A percentile compares a stretch with the other conserved stretches of the same genome.
phyloP scores from a whole-genome alignment of 2,329 filamentous ascomycete genomes.

The Cadophora sp. region DNA sequence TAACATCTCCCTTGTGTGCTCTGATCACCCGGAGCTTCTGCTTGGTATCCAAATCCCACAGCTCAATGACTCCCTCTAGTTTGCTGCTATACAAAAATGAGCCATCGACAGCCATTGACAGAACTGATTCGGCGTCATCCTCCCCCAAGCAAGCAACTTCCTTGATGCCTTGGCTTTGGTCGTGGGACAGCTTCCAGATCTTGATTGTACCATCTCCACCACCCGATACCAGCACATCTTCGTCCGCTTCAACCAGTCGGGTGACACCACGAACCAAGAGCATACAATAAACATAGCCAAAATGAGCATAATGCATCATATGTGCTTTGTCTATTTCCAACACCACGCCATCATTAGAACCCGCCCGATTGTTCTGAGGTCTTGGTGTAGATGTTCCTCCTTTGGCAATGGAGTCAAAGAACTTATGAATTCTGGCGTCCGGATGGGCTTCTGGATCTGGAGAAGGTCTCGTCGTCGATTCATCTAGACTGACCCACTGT shows the following conservation, averaged over 20 bases:
- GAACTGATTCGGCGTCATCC: slow-evolving; percentile 67
- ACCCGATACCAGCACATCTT: slow-evolving; percentile 87
- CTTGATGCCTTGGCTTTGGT: slow-evolving; percentile 65
- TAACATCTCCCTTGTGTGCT: slow-evolving; percentile 80
- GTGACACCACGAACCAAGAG: slow-evolving; percentile 76
- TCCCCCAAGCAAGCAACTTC: slow-evolving; percentile 71
- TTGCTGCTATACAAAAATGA: slow-evolving; percentile 94
- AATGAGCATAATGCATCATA: slow-evolving; percentile 89
- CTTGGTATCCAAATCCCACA: slow-evolving; percentile 96
- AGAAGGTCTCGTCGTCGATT: slow-evolving; percentile 63
- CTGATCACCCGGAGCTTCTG: slow-evolving; percentile 89
- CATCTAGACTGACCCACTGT: slow-evolving; percentile 84
- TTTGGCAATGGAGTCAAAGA: slow-evolving; percentile 93
- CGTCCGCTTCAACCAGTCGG: slow-evolving; percentile 70
- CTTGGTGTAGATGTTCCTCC: slow-evolving; percentile 80
- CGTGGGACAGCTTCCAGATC: slow-evolving; percentile 75
- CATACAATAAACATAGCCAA: slow-evolving; percentile 97
- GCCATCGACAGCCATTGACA: slow-evolving; percentile 86
- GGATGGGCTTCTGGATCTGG: slow-evolving; percentile 74
- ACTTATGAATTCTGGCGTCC: slow-evolving; percentile 79
- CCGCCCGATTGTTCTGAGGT: slow-evolving; percentile 52
- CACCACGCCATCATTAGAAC: slow-evolving; percentile 64
- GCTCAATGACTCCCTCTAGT: slow-evolving; percentile 84
- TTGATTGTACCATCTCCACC: slow-evolving; percentile 95
- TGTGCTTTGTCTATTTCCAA: slow-evolving; percentile 84